These are phyloP conservation scores for Cryomyces minteri DNA, from an alignment of 495 filamentous ascomycete species.

Conservation along the genomic window DNA sequence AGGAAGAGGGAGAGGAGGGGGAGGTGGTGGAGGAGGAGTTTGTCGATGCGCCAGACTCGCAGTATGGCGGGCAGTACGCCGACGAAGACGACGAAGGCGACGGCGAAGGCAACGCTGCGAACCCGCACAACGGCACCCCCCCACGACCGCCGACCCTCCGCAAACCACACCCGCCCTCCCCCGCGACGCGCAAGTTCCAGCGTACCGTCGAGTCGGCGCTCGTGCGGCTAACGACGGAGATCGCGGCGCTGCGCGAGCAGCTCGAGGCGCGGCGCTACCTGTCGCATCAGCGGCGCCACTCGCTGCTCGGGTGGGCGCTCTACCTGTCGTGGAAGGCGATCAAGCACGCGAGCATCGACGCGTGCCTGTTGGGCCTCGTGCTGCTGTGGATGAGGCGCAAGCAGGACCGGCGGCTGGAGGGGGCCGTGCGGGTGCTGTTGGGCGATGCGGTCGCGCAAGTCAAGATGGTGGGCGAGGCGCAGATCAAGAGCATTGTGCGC, in stretches of 20 bases:
- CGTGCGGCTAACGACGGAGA: conserved; percentile 77
- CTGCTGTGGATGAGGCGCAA: conserved; percentile 63
- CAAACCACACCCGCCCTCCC: conserved; percentile 3
- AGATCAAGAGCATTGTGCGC: too few relatives aligned
- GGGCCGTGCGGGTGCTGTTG: conserved; percentile 48
- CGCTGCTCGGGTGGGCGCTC: conserved; percentile 47
- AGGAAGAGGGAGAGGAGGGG: conserved; percentile 17
- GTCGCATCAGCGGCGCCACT: conserved; percentile 31
- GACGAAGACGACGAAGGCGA: conserved; percentile 4
- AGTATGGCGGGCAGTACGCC: conserved; percentile 13
- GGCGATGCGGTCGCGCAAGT: conserved; percentile 26
- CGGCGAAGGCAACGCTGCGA: too few relatives aligned
- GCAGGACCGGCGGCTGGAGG: conserved; percentile 60
- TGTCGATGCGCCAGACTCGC: conserved; percentile 23
- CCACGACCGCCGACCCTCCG: background rate
- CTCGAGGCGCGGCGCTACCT: conserved; percentile 50
- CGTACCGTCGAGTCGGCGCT: conserved; percentile 72
- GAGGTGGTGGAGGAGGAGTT: conserved; percentile 20
- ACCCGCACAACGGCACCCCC: background rate
- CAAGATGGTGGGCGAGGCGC: conserved; percentile 15
- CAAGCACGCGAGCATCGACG: conserved; percentile 57
- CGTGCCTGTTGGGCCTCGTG: conserved; percentile 46
- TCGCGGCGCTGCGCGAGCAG: conserved; percentile 85
- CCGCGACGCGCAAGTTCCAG: conserved; percentile 40
- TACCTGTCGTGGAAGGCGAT: conserved; percentile 52